Evolutionary conservation across 148 eudicot species (phyloP).

Genomic region (Fagopyrum homotropicum): DNA sequence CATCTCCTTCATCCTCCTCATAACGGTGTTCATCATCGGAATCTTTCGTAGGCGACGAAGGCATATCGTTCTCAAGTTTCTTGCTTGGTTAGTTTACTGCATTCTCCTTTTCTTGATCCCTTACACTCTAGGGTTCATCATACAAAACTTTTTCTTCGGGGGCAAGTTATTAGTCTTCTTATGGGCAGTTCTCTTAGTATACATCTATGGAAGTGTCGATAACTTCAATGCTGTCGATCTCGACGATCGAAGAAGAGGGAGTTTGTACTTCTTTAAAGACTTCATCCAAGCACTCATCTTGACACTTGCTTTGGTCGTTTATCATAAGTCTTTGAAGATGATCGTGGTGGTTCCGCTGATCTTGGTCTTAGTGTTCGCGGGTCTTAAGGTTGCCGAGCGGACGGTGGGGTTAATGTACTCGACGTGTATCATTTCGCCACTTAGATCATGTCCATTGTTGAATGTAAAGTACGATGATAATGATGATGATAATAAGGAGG

Average conservation of each 20-base stretch:
- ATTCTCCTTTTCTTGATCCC: neutral
- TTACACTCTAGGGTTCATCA: neutral
- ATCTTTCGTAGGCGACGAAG: neutral
- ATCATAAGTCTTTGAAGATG: neutral
- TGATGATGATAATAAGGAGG: neutral
- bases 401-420: neutral
- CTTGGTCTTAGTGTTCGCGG: neutral
- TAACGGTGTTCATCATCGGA: neutral
- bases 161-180: neutral
- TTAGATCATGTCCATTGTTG: neutral
- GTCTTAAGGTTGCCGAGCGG: neutral
- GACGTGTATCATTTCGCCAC: neutral
- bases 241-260: neutral
- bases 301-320: neutral
- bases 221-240: conserved; percentile 2
- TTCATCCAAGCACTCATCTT: neutral
- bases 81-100: neutral
- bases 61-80: neutral
- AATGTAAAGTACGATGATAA: neutral
- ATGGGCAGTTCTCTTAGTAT: neutral
- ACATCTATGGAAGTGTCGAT: neutral
- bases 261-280: neutral
- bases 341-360: neutral
- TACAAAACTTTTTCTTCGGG: neutral
- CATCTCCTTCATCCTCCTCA: neutral